Conservation (phyloP, 441 rosid species). For the Jatropha podagrica region DNA sequence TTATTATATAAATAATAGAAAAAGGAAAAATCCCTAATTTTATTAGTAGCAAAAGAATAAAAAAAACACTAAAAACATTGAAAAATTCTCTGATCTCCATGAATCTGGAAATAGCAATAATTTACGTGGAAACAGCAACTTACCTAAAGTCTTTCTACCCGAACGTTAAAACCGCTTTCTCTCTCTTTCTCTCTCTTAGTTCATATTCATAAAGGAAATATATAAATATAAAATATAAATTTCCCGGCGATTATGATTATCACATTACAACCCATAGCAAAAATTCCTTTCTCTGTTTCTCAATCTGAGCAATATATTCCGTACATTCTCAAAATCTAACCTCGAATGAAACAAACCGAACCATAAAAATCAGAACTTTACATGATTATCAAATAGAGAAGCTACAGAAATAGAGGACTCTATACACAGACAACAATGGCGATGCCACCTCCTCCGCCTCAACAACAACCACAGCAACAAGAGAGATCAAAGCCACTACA, state of each 20-base stretch:
- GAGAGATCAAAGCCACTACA: conserved; percentile 59
- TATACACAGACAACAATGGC: conserved; percentile 14
- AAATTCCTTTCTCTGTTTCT: not conserved
- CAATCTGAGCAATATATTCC: not conserved
- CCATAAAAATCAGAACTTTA: not conserved
- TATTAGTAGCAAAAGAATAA: no score
- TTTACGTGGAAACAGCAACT: conserved; percentile 5
- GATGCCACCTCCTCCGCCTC: conserved; percentile 18
- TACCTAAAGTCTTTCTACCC: conserved; percentile 18
- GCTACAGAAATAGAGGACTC: not conserved
- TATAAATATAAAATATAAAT: conserved; percentile 15
- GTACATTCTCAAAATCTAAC: not conserved
- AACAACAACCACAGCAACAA: not conserved
- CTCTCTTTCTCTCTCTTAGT: not conserved
- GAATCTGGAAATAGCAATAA: conserved; percentile 20
- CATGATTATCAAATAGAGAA: not conserved
- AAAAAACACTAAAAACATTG: not conserved
- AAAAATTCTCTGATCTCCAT: not conserved
- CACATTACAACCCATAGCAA: not conserved
- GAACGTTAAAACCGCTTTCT: conserved; percentile 30
- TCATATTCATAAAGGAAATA: no score
- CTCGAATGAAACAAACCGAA: not conserved
- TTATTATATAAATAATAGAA: no score
- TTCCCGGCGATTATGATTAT: conserved; percentile 22
- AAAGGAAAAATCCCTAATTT: no score